Base-by-base conservation (phyloP, 2,329 filamentous ascomycete genomes). In the Fusarium anguioides region DNA sequence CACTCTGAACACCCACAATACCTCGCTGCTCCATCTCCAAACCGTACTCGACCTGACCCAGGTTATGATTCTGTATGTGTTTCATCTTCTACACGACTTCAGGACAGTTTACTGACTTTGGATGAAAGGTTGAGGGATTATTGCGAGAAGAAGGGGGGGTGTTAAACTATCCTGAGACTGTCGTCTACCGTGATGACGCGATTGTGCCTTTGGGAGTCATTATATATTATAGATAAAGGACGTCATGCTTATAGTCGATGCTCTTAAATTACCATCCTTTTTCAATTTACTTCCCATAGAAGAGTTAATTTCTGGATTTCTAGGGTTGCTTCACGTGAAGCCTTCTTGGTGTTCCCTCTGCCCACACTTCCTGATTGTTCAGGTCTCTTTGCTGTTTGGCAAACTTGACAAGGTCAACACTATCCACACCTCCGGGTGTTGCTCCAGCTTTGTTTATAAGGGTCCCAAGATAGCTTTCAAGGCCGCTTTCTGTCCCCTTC, bases 101-200 rank as follows among this genome's bases (percentile, higher is more conserved):
- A 11, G 6, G 8, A 5, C 11, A 21, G 4, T 2, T 10, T 11
- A 4, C 14, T 64, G 3, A 51, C 8, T 36, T 14, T 10, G 1
- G 4, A 4, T 10, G 3, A 2, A 23, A 67, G 63, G 47, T 68
- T 1, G 26, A 51, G 23, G 63, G 37, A 8, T 17, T 48, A 7
- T 21, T 35, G 2, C 1, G 3, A 0, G 11, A 4, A 5, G 5
- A 51, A 0, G 59, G 63, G 2, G 64, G 62, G 3, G 2, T 21
- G 2, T 36, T 64, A 1, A 23, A 14, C 4, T 36, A 50, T 15
- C 64, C 55, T 0, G 54, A 68, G 24, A 51, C 41, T 1, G 29
- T 65, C 0, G 60, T 68, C 1, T 65, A 68, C 20, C 60, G 60
- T 1, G 37, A 65, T 17, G 64, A 68, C 4, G 51, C 64, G 0